phyloP scores from a whole-genome alignment of 306 rosid species.

The Malus fusca region DNA sequence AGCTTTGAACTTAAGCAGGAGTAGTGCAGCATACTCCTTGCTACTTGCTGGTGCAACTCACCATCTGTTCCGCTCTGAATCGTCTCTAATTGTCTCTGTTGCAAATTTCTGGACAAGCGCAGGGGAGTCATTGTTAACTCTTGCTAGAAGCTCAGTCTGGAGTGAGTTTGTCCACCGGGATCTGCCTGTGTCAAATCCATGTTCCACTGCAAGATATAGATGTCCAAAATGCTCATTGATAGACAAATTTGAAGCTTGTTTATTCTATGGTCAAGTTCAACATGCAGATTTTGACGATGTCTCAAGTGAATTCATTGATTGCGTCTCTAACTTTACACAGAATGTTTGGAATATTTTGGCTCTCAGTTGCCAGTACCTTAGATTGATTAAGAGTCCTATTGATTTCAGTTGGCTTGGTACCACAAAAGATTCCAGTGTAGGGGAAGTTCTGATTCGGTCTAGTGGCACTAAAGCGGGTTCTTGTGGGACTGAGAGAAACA shows the following conservation, averaged over 20 bases:
- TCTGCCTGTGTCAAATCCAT: slow-evolving; percentile 17
- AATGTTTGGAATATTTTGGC: slow-evolving; percentile 45
- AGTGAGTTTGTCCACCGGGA: slow-evolving; percentile 12
- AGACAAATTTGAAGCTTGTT: slow-evolving; percentile 20
- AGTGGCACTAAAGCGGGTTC: neutral
- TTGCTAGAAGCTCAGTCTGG: slow-evolving; percentile 44
- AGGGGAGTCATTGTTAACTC: slow-evolving; percentile 62
- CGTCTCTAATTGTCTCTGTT: slow-evolving; percentile 53
- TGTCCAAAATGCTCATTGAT: slow-evolving; percentile 46
- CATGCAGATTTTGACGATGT: slow-evolving; percentile 30
- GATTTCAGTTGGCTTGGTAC: slow-evolving; percentile 35
- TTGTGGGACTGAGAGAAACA: slow-evolving; percentile 11
- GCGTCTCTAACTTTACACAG: slow-evolving; percentile 24
- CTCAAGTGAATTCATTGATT: slow-evolving; percentile 35
- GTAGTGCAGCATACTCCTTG: slow-evolving; percentile 57
- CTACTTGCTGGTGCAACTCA: slow-evolving; percentile 66
- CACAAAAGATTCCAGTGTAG: neutral
- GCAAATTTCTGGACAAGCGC: slow-evolving; percentile 62
- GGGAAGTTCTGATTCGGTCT: slow-evolving; percentile 1
- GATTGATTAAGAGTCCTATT: slow-evolving; percentile 37
- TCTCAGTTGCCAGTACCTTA: slow-evolving; percentile 33
- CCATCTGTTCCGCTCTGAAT: slow-evolving; percentile 54
- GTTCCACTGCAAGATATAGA: slow-evolving; percentile 16
- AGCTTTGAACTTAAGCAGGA: slow-evolving; percentile 47
- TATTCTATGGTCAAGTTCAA: slow-evolving; percentile 18